Evolutionary conservation across 495 filamentous ascomycete genomes (phyloP), one percentile per base, ranked within the genome.

Genomic region (Ascodesmis nigricans): DNA sequence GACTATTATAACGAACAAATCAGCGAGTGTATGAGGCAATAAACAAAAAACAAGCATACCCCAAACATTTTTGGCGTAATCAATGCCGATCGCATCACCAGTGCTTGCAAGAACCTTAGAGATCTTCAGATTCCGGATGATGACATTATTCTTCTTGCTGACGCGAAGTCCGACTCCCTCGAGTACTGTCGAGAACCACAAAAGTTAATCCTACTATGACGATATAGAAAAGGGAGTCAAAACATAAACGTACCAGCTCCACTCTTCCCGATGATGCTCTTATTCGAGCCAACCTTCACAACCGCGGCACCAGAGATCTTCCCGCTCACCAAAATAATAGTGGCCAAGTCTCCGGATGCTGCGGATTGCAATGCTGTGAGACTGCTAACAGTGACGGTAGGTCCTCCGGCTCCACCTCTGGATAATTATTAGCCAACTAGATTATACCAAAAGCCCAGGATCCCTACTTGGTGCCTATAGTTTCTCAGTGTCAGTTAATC

Each of bases 61-160:
- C 71, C 69, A 75, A 23, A 75, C 59, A 38, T 76, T 75, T 42
- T 50, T 69, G 18, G 52, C 41, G 43, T 44, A 61, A 50, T 65
- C 62, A 28, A 75, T 63, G 30, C 57, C 64, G 40, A 75, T 62
- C 16, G 61, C 66, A 49, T 75, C 71, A 11, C 69, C 68, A 25
- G 65, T 60, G 11, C 55, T 55, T 7, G 64, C 67, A 1, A 61
- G 46, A n/a, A 74, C 70, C 24, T 71, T 70, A 14, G 58, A 48
- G 23, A 73, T 63, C 31, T 62, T 57, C 38, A 75, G 48, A 55
- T 75, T 74, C 5, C 66, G 67, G 31, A 75, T 53, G 47, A 75
- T 74, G 26, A 77, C 66, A 40, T 65, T 67, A 19, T 41, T 59
- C 25, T 57, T 39, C 3, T 39, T 40, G 42, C 65, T 63, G 47